phyloP scores from a whole-genome alignment of 2,329 filamentous ascomycete genomes.

The Nannizziopsis barbatae region DNA sequence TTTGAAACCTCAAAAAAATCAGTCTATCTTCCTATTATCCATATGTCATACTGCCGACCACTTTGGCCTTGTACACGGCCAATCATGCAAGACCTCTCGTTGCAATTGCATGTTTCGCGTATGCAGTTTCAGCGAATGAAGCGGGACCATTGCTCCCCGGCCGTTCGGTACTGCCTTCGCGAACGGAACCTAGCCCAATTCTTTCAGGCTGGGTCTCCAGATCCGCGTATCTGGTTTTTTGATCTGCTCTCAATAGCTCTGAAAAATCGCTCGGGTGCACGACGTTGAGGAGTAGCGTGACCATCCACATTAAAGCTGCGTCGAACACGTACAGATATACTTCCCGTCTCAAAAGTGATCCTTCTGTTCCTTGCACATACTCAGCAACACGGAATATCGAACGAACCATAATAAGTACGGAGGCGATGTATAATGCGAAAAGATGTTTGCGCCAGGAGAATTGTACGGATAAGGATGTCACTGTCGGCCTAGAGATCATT shows the following conservation, averaged over 20 bases:
- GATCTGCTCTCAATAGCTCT: neutral
- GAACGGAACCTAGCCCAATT: neutral
- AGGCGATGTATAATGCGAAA: conserved; percentile 22
- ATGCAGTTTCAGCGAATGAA: conserved; percentile 10
- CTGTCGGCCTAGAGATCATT: conserved; percentile 27
- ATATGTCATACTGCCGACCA: too few relatives aligned
- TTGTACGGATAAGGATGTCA: neutral
- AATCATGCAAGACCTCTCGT: conserved; percentile 10
- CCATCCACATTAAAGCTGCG: conserved; percentile 22
- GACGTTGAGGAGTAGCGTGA: conserved; percentile 16
- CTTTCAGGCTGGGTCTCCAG: conserved; percentile 5
- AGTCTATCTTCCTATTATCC: too few relatives aligned
- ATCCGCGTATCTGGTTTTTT: neutral
- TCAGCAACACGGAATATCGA: conserved; percentile 27
- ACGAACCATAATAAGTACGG: conserved; percentile 24
- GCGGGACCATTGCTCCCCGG: neutral
- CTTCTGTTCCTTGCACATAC: conserved; percentile 24
- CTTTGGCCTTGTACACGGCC: neutral
- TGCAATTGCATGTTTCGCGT: conserved; percentile 14
- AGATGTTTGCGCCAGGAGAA: conserved; percentile 26
- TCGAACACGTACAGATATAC: conserved; percentile 27
- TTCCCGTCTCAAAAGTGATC: conserved; percentile 24
- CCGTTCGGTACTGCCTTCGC: neutral
- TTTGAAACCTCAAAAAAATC: too few relatives aligned
- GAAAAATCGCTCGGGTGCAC: conserved; percentile 13